These are phyloP conservation scores for Cyberlindnera sargentensis DNA, from an alignment of 805 yeast species.

Conservation along the genomic window DNA sequence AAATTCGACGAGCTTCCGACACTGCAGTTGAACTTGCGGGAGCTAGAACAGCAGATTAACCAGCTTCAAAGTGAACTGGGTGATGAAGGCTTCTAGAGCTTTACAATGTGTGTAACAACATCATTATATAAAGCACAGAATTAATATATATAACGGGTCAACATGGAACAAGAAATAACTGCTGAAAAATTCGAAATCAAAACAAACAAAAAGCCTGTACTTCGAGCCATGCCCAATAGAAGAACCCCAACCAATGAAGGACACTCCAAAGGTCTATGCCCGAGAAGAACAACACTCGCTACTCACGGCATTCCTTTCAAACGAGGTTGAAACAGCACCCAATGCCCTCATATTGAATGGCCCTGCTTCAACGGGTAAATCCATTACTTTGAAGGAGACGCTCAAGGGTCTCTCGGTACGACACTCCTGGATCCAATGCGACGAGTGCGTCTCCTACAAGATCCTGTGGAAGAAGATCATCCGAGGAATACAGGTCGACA, in stretches of 20 bases:
- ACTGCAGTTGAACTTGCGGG: slow-evolving; percentile 45
- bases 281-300: slow-evolving; percentile 16
- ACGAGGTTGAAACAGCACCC: slow-evolving; percentile 5
- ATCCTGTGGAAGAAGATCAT: slow-evolving; percentile 18
- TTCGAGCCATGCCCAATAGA: too few relatives aligned
- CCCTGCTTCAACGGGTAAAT: slow-evolving; percentile 20
- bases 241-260: background rate
- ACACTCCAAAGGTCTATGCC: slow-evolving; percentile 1
- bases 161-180: too few relatives aligned
- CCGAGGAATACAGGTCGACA: slow-evolving; percentile 7
- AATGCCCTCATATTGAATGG: slow-evolving; percentile 12
- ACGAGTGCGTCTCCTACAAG: slow-evolving; percentile 21
- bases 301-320: slow-evolving; percentile 12
- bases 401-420: slow-evolving; percentile 6
- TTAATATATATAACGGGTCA: too few relatives aligned
- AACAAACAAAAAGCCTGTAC: background rate
- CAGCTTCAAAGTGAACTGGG: slow-evolving; percentile 42
- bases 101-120: too few relatives aligned
- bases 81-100: slow-evolving; percentile 34
- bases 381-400: slow-evolving; percentile 10
- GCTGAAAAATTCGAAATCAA: background rate
- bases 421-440: slow-evolving; percentile 18
- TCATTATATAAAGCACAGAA: too few relatives aligned
- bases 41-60: slow-evolving; percentile 2
- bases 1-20: slow-evolving; percentile 70